A percentile compares a stretch with the other conserved stretches of the same genome.
Conservation (phyloP, 2,329 filamentous ascomycete species). For the Ophiocordyceps robertsii region DNA sequence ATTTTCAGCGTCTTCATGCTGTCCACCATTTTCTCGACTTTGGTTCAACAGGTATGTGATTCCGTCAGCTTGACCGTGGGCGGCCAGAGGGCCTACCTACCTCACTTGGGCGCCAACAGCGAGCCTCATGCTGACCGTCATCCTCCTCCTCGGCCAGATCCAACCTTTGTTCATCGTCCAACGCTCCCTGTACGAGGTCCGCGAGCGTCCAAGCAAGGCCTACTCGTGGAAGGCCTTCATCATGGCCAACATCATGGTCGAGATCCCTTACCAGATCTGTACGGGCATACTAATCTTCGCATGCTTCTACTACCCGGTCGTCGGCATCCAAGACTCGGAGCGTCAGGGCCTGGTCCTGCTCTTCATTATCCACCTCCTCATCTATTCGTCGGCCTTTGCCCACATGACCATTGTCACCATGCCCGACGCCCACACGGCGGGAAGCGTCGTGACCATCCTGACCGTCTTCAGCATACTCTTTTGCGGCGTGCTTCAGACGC, state of each 20-base stretch:
- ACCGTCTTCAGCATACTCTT: constrained; percentile 47
- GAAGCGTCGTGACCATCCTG: constrained; percentile 46
- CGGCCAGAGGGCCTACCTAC: too few species aligned
- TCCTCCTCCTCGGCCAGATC: constrained; percentile 27
- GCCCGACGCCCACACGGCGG: constrained; percentile 54
- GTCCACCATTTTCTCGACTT: constrained; percentile 57
- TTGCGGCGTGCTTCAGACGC: constrained; percentile 49
- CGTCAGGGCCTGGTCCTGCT: constrained; percentile 54
- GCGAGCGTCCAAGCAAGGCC: constrained; percentile 59
- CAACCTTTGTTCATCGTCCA: constrained; percentile 69
- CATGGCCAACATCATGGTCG: constrained; percentile 56
- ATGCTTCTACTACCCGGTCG: constrained; percentile 55
- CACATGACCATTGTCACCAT: constrained; percentile 62
- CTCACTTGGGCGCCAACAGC: too few species aligned
- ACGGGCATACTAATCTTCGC: constrained; percentile 50
- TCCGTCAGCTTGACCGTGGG: not conserved
- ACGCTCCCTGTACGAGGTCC: constrained; percentile 62
- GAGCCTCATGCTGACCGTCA: not conserved
- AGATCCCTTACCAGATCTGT: constrained; percentile 57
- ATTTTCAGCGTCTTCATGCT: constrained; percentile 67
- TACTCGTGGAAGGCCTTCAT: constrained; percentile 69
- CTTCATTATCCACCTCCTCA: constrained; percentile 50
- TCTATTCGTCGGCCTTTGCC: constrained; percentile 60
- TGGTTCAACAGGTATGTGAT: constrained; percentile 44
- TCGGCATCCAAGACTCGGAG: constrained; percentile 32